Conservation (phyloP, 441 rosid genomes). For the Geranium incanum region DNA sequence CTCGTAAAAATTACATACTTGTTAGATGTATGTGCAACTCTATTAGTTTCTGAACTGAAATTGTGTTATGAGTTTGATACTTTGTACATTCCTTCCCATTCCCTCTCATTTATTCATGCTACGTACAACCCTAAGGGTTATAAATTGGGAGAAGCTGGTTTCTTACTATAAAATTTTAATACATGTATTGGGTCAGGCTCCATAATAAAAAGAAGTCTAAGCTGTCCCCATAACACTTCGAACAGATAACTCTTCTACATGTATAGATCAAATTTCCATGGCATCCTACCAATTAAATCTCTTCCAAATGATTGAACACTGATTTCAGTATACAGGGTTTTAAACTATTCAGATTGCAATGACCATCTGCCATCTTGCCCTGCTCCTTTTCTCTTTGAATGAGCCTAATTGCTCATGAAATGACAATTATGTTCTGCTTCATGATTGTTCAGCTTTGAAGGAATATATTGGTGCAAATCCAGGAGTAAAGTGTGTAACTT, state of each 20-base stretch:
- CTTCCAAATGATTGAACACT: too few relatives aligned
- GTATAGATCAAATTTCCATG: neutral
- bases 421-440: constrained; percentile 19
- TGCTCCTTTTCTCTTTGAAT: too few relatives aligned
- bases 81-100: neutral
- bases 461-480: constrained; percentile 96
- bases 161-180: too few relatives aligned
- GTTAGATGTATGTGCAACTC: constrained; percentile 1
- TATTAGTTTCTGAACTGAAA: neutral
- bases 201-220: too few relatives aligned
- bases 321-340: too few relatives aligned
- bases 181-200: too few relatives aligned
- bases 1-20: neutral
- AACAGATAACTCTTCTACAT: neutral
- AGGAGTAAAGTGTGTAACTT: constrained; percentile 47
- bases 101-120: neutral
- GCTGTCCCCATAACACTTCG: neutral
- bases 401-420: neutral
- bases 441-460: constrained; percentile 61
- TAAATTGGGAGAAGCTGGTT: too few relatives aligned
- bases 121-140: neutral
- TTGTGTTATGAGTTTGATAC: neutral
- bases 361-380: too few relatives aligned
- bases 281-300: too few relatives aligned
- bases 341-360: too few relatives aligned